phyloP scores from a whole-genome alignment of 2,329 filamentous ascomycete species.

The Aureobasidium uvarum region DNA sequence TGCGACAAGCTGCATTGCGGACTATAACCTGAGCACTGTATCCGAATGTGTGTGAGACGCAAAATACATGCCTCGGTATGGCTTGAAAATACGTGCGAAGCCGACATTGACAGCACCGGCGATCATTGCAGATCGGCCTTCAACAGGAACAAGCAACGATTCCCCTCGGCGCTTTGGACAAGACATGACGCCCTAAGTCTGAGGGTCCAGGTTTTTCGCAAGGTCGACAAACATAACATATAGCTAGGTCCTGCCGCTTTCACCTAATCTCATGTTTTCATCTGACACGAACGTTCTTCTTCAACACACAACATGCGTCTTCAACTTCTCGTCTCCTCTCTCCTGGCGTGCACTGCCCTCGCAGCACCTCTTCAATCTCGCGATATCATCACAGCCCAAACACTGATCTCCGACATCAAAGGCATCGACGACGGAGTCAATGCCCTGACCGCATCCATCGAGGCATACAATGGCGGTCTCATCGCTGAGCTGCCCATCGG shows the following conservation, averaged over 20 bases:
- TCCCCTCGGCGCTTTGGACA: background rate
- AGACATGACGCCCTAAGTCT: background rate
- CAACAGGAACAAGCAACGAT: slow-evolving; percentile 3
- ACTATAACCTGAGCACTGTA: background rate
- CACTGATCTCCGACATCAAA: slow-evolving; percentile 30
- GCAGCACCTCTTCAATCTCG: slow-evolving; percentile 14
- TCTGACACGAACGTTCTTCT: background rate
- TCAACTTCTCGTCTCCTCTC: slow-evolving; percentile 6
- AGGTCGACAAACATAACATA: background rate
- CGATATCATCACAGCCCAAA: slow-evolving; percentile 30
- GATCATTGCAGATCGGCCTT: slow-evolving; percentile 6
- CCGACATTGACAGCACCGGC: background rate
- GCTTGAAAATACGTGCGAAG: slow-evolving; percentile 1
- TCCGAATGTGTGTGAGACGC: background rate
- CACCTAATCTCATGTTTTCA: background rate
- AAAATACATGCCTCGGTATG: background rate
- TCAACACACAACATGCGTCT: background rate
- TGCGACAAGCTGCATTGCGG: background rate
- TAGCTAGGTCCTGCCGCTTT: background rate
- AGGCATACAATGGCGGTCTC: slow-evolving; percentile 27
- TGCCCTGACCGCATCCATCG: slow-evolving; percentile 29
- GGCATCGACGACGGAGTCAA: slow-evolving; percentile 31
- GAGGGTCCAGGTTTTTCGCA: background rate
- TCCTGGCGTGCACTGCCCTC: background rate
- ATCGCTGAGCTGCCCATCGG: slow-evolving; percentile 27